These are phyloP conservation scores for Trichoderma citrinoviride DNA, from an alignment of 2,329 filamentous ascomycete genomes.

Conservation along the genomic window DNA sequence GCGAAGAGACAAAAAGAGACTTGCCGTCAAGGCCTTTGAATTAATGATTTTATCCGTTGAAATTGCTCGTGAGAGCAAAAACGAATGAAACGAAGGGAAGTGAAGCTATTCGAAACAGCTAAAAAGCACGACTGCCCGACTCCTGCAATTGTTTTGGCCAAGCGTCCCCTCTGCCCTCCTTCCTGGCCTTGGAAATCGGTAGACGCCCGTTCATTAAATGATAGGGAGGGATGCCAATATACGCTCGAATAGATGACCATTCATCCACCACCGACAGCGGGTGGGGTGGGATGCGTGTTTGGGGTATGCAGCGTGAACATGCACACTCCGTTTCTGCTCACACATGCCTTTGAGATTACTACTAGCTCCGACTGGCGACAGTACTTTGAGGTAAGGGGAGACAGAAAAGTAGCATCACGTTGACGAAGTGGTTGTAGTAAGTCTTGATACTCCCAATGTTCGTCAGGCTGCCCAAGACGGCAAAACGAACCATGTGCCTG, in stretches of 20 bases:
- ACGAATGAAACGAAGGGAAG: neutral
- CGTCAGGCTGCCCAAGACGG: constrained; percentile 2
- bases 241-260: constrained; percentile 11
- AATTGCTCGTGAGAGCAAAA: no score
- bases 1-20: neutral
- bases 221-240: neutral
- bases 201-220: neutral
- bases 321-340: neutral
- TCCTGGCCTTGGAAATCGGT: neutral
- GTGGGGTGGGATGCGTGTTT: constrained; percentile 1
- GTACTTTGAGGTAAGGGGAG: no score
- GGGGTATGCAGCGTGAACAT: neutral
- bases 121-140: constrained; percentile 4
- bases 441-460: neutral
- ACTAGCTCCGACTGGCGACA: neutral
- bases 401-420: no score
- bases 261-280: constrained; percentile 12
- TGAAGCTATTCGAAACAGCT: neutral
- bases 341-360: constrained; percentile 1
- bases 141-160: neutral
- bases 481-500: neutral
- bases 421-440: no score
- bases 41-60: no score
- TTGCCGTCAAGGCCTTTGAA: no score
- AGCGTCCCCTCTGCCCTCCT: neutral